Percentiles rank a stretch among this genome's conserved stretches.
Conservation (phyloP, 495 filamentous ascomycete genomes). For the Aspergillus olivimuriae region DNA sequence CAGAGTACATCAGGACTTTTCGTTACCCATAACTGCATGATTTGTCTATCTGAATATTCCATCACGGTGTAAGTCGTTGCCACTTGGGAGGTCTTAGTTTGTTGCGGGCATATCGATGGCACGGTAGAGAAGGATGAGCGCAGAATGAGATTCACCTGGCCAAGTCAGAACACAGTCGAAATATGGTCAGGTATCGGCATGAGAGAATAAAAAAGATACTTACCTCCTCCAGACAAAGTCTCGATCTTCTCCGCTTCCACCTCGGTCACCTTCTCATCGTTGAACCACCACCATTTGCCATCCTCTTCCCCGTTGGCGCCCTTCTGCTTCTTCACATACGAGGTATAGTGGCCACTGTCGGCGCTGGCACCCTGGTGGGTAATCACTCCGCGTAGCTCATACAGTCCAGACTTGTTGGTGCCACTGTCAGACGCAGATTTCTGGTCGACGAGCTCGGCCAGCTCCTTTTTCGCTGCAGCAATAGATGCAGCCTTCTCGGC, state of each 20-base stretch:
- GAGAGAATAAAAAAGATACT: no score
- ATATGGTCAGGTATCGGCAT: no score
- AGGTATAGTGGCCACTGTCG: constrained; percentile 96
- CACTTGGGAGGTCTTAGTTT: constrained; percentile 30
- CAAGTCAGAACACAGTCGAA: no score
- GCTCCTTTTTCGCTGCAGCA: constrained; percentile 72
- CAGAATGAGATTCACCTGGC: constrained; percentile 82
- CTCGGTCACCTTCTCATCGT: constrained; percentile 95
- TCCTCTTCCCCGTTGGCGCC: constrained; percentile 66
- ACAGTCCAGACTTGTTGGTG: constrained; percentile 86
- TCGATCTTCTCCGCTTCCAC: constrained; percentile 89
- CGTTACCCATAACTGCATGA: neutral
- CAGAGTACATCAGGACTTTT: no score
- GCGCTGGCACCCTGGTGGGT: constrained; percentile 97
- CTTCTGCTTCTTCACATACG: constrained; percentile 89
- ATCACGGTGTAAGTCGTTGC: neutral
- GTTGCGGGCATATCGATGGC: constrained; percentile 63
- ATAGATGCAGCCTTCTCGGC: constrained; percentile 71
- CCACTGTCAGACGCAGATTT: constrained; percentile 67
- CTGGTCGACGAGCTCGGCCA: constrained; percentile 66
- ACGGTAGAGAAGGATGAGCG: constrained; percentile 85
- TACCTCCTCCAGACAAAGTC: constrained; percentile 81
- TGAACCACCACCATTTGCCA: constrained; percentile 99
- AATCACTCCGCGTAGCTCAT: constrained; percentile 88
- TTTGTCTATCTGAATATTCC: no score